Base-by-base conservation (phyloP, 2,329 filamentous ascomycete genomes). In the Epichloe gansuensis region DNA sequence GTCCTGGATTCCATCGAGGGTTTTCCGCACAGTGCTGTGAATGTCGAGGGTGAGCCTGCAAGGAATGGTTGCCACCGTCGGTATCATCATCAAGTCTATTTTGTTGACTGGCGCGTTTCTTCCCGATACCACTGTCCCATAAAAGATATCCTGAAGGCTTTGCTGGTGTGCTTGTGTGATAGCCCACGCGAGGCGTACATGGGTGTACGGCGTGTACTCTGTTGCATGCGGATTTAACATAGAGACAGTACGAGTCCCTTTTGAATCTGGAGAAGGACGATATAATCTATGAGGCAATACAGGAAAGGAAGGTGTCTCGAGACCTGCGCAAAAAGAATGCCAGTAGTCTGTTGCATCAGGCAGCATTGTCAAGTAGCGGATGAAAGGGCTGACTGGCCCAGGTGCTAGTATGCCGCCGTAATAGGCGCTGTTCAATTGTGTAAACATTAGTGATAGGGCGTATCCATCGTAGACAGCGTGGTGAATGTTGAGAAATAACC, bases 381-480 rank as follows among this genome's bases (percentile, higher is more conserved):
- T 39, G 12, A 47, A 47, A n/a, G 45, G 34, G 21, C 35, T 47
- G 35, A 39, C 34, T 23, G 45, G 45, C 21, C 35, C 7, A 25
- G 13, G 15, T 8, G n/a, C 35, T 21, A 48, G 31, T 7, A 23
- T 39, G 12, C 13, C 46, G 46, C 46, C 46, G 7, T 13, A 21
- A 25, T 48, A 48, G 23, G 35, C 46, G 5, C 13, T 23, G 34
- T 39, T n/a, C 12, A 48, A 8, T 35, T 48, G 35, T 17, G 17
- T 5, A 23, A 40, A 27, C 13, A 48, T 27, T 17, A 48, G 46
- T n/a, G 35, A 35, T 12, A 48, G 46, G 5, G 35, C 21, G 13
- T 48, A 48, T 48, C 46, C 46, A 17, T 48, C 46, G 46, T 31
- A 40, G 36, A 40, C 12, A 25, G 46, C 46, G 13, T 48, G 46